Conservation (phyloP, 176 grass and related monocot species). For the sorghum (Sorghum bicolor) region Sorghum_bicolor_NCBIv3 NC_012877.2:8371501-8372000, state of each 20-base stretch:
- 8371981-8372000: background rate
- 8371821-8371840: conserved; percentile 48
- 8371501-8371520: conserved; percentile 36
- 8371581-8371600: conserved; percentile 59
- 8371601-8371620: conserved; percentile 68
- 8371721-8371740: conserved; percentile 64
- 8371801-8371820: conserved; percentile 63
- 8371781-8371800: conserved; percentile 76
- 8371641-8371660: conserved; percentile 61
- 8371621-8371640: conserved; percentile 66
- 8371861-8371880: conserved; percentile 68
- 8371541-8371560: conserved; percentile 79
- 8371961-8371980: no score
- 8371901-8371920: conserved; percentile 27
- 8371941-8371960: background rate
- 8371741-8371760: conserved; percentile 73
- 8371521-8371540: conserved; percentile 83
- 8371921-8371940: no score
- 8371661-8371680: conserved; percentile 43
- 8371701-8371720: conserved; percentile 52
- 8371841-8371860: conserved; percentile 61
- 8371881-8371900: conserved; percentile 86
- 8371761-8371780: conserved; percentile 65
- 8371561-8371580: conserved; percentile 54
- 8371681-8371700: conserved; percentile 87